These are phyloP conservation scores for Penicillium lividum DNA, from an alignment of 495 filamentous ascomycete species.

Conservation along the genomic window DNA sequence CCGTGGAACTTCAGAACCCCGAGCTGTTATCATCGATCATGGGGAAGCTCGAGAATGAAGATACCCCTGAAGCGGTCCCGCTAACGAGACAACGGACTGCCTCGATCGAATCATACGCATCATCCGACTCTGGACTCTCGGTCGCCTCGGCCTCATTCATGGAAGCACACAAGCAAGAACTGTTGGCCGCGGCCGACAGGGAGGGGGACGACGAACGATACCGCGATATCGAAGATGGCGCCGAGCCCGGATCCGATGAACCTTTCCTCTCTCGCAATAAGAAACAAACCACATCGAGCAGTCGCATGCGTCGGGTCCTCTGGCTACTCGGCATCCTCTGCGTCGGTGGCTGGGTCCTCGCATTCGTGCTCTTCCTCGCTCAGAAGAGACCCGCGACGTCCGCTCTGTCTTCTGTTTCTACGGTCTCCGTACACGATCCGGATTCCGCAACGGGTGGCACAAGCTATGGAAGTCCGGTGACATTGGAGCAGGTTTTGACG, in stretches of 20 bases:
- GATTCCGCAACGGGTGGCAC: slow-evolving; percentile 62
- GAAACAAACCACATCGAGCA: slow-evolving; percentile 25
- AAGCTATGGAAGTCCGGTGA: slow-evolving; percentile 75
- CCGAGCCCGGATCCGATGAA: slow-evolving; percentile 26
- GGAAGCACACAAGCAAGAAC: slow-evolving; percentile 27
- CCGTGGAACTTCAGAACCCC: slow-evolving; percentile 9
- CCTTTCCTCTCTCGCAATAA: slow-evolving; percentile 28
- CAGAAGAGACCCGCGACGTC: slow-evolving; percentile 37
- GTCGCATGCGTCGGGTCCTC: slow-evolving; percentile 59
- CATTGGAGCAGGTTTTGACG: slow-evolving; percentile 73
- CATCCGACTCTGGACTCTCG: slow-evolving; percentile 44
- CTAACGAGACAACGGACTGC: slow-evolving; percentile 29
- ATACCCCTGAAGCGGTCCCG: slow-evolving; percentile 29
- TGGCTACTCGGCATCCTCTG: slow-evolving; percentile 68
- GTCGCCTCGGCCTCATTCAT: slow-evolving; percentile 37
- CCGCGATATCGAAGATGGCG: slow-evolving; percentile 42
- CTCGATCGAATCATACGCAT: slow-evolving; percentile 32
- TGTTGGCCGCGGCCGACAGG: slow-evolving; percentile 9
- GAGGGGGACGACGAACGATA: slow-evolving; percentile 30
- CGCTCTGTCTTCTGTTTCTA: slow-evolving; percentile 22
- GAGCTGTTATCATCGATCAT: slow-evolving; percentile 26
- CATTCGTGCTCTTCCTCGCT: slow-evolving; percentile 71
- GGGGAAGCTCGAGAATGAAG: slow-evolving; percentile 33
- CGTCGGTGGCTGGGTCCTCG: slow-evolving; percentile 76
- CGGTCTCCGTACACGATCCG: slow-evolving; percentile 50